phyloP scores from a whole-genome alignment of 495 filamentous ascomycete genomes.

The Amphirosellinia nigrospora region DNA sequence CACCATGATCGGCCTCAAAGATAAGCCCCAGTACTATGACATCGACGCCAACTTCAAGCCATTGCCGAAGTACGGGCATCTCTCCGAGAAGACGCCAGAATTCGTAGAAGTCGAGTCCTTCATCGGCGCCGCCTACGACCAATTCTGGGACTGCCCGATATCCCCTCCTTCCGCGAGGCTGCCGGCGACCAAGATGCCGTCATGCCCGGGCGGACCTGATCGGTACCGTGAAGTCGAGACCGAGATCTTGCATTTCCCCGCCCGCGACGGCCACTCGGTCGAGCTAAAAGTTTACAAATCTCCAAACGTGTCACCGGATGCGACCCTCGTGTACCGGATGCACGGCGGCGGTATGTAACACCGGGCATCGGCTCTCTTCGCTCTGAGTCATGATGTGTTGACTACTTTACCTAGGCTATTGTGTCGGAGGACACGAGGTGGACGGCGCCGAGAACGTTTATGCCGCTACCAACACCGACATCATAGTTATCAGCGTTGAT shows the following conservation, averaged over 20 bases:
- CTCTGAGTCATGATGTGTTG: neutral
- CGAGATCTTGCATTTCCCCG: conserved; percentile 31
- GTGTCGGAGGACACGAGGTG: conserved; percentile 32
- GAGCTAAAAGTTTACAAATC: conserved; percentile 38
- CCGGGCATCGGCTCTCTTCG: neutral
- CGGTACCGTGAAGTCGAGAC: conserved; percentile 32
- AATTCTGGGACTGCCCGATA: conserved; percentile 32
- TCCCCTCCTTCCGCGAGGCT: conserved; percentile 27
- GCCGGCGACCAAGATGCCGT: conserved; percentile 31
- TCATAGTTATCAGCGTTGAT: conserved; percentile 34
- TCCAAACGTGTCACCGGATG: conserved; percentile 25
- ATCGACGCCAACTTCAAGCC: conserved; percentile 33
- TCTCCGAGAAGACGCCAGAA: conserved; percentile 33
- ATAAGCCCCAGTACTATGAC: conserved; percentile 34
- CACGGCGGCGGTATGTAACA: conserved; percentile 35
- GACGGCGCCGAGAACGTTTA: conserved; percentile 38
- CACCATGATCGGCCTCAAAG: conserved; percentile 30
- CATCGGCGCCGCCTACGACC: conserved; percentile 22
- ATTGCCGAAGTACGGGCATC: conserved; percentile 35
- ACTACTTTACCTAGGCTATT: conserved; percentile 27
- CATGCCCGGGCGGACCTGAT: conserved; percentile 32
- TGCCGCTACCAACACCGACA: conserved; percentile 33
- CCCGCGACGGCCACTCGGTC: conserved; percentile 32
- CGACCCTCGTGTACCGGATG: conserved; percentile 35
- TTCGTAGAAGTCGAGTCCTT: conserved; percentile 26